Percentiles rank a stretch among this genome's conserved stretches.
These are phyloP conservation scores for Cladosporium sp. DNA, from an alignment of 2,329 filamentous ascomycete species.

Conservation along the genomic window DNA sequence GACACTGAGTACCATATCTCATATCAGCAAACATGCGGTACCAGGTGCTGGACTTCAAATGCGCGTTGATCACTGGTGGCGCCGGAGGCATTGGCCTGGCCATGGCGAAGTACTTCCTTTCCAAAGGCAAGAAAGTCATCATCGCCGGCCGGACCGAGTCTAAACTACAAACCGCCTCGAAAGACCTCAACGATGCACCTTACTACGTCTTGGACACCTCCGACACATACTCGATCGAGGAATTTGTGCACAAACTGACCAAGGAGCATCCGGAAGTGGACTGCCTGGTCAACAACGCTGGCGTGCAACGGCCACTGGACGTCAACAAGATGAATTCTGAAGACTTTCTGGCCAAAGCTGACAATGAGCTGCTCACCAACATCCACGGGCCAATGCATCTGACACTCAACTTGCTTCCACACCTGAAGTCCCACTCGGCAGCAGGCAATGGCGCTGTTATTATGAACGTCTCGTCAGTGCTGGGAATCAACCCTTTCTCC, in stretches of 20 bases:
- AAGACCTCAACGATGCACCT: slow-evolving; percentile 47
- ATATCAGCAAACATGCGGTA: slow-evolving; percentile 4
- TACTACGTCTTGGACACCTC: slow-evolving; percentile 58
- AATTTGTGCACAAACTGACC: slow-evolving; percentile 49
- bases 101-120: slow-evolving; percentile 50
- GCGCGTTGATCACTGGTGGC: slow-evolving; percentile 53
- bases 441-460: slow-evolving; percentile 41
- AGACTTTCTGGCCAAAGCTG: slow-evolving; percentile 53
- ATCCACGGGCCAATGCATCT: slow-evolving; percentile 61
- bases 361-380: slow-evolving; percentile 61
- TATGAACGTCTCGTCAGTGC: slow-evolving; percentile 56
- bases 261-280: slow-evolving; percentile 56
- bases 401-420: slow-evolving; percentile 49
- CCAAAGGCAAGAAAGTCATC: slow-evolving; percentile 52
- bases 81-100: slow-evolving; percentile 55
- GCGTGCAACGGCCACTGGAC: slow-evolving; percentile 57
- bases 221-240: slow-evolving; percentile 44
- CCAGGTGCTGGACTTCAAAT: slow-evolving; percentile 41
- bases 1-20: neutral
- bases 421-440: slow-evolving; percentile 46
- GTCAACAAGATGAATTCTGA: slow-evolving; percentile 39
- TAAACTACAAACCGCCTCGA: slow-evolving; percentile 48
- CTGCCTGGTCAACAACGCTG: slow-evolving; percentile 61
- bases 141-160: slow-evolving; percentile 57
- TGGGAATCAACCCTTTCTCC: slow-evolving; percentile 55